Evolutionary conservation across 331 rosid species (phyloP).

Genomic region (Pyracantha coccinea): DNA sequence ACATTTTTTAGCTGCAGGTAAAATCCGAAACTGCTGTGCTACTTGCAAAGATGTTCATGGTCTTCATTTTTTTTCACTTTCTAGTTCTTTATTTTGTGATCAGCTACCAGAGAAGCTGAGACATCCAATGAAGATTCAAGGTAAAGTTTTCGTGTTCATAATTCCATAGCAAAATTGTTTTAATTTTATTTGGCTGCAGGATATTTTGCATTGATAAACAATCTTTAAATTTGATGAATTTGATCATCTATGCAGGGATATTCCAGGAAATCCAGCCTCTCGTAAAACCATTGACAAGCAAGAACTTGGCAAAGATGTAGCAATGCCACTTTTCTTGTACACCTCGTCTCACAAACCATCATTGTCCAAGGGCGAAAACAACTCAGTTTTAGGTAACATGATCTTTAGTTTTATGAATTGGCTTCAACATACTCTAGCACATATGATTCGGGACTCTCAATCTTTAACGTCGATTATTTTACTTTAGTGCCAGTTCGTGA

Average conservation of each 20-base stretch:
- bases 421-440: neutral
- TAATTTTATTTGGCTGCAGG: neutral
- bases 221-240: neutral
- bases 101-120: slow-evolving; percentile 17
- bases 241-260: slow-evolving; percentile 28
- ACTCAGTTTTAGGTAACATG: slow-evolving; percentile 32
- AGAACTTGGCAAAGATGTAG: slow-evolving; percentile 26
- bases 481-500: slow-evolving; percentile 45
- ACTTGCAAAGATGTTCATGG: neutral
- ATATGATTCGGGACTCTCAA: neutral
- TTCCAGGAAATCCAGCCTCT: slow-evolving; percentile 4
- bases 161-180: neutral
- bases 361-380: slow-evolving; percentile 14
- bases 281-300: slow-evolving; percentile 24
- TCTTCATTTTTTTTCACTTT: neutral
- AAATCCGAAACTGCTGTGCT: no score
- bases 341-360: slow-evolving; percentile 22
- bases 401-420: neutral
- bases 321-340: slow-evolving; percentile 41
- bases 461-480: slow-evolving; percentile 1
- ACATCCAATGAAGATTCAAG: slow-evolving; percentile 23
- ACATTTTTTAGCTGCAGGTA: slow-evolving; percentile 48
- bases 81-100: neutral
- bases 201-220: neutral
- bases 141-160: slow-evolving; percentile 8